phyloP scores from a whole-genome alignment of 148 eudicot species.

The Rheum nobile region DNA sequence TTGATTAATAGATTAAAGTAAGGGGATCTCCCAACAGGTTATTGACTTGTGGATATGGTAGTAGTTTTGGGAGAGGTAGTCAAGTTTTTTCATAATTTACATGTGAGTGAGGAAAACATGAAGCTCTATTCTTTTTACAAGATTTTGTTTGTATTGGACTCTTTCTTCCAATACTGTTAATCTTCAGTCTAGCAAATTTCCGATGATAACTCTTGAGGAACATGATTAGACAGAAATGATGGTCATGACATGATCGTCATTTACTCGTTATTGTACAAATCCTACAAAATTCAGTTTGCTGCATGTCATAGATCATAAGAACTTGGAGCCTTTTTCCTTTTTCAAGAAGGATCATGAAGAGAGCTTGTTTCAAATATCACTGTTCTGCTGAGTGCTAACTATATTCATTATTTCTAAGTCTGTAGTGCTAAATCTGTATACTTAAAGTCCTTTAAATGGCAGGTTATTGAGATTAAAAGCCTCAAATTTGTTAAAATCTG shows the following conservation, averaged over 20 bases:
- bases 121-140: too few species aligned
- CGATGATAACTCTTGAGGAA: not conserved
- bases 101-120: too few species aligned
- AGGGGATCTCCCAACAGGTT: too few species aligned
- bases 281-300: not conserved
- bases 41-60: too few species aligned
- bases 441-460: too few species aligned
- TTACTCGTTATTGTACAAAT: not conserved
- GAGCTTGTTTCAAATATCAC: not conserved
- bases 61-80: too few species aligned
- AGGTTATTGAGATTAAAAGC: not conserved
- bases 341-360: not conserved
- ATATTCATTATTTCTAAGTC: not conserved
- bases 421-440: not conserved
- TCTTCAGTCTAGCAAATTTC: not conserved
- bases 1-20: too few species aligned
- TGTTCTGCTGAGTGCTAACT: not conserved
- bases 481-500: not conserved
- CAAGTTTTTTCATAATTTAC: too few species aligned
- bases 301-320: not conserved
- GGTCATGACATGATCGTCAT: not conserved
- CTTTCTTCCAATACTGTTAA: not conserved
- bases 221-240: not conserved
- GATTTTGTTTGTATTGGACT: not conserved
- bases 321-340: not conserved